These are phyloP conservation scores for Piper betle DNA, from an alignment of 164 flowering plant genomes.

Conservation along the genomic window DNA sequence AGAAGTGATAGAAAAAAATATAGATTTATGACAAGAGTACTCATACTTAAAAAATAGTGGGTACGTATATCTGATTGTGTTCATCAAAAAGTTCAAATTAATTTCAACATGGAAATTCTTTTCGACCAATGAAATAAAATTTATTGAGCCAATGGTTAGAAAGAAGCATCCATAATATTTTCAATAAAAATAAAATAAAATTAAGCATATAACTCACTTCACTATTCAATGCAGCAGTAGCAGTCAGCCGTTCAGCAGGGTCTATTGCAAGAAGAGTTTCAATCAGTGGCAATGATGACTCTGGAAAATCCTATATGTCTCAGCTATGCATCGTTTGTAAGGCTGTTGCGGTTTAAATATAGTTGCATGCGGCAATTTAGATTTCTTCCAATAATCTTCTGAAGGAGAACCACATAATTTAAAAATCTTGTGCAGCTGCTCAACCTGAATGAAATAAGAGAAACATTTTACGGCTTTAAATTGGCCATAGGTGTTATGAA, in stretches of 20 bases:
- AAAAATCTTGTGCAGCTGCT: conserved; percentile 60
- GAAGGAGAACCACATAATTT: conserved; percentile 67
- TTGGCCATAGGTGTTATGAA: neutral
- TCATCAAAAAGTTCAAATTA: too few relatives aligned
- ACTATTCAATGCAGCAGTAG: conserved; percentile 29
- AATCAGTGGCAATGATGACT: conserved; percentile 34
- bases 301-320: conserved; percentile 60
- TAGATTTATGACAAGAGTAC: too few relatives aligned
- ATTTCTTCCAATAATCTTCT: conserved; percentile 53
- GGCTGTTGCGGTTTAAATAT: conserved; percentile 55
- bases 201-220: conserved; percentile 18
- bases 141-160: neutral
- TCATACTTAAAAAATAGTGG: too few relatives aligned
- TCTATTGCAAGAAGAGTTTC: conserved; percentile 39
- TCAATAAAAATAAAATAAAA: neutral
- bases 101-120: too few relatives aligned
- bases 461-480: neutral
- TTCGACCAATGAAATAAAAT: too few relatives aligned
- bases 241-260: conserved; percentile 31
- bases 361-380: conserved; percentile 56
- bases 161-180: neutral
- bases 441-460: conserved; percentile 24
- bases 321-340: conserved; percentile 30
- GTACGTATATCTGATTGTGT: too few relatives aligned
- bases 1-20: too few relatives aligned